Base-by-base conservation (phyloP, 2,329 filamentous ascomycete genomes). In the Fusarium albosuccineum region DNA sequence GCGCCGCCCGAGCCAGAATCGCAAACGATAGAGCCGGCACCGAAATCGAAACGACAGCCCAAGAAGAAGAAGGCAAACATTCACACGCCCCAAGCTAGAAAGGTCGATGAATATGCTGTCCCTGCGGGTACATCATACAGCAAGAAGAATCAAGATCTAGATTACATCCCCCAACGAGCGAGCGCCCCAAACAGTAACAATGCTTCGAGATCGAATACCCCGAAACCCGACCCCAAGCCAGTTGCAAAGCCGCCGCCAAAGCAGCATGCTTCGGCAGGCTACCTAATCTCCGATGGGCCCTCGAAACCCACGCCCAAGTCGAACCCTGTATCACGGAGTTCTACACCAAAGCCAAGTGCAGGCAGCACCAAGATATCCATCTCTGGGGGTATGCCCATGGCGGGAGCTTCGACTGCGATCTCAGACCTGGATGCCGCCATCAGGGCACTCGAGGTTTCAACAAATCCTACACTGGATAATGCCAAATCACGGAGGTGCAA, bases 361-460 rank as follows among this genome's bases (percentile, higher is more conserved):
- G 78, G 80, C 5, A 85, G 84, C 41, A 86, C 90, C 36, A 94
- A 94, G 77, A 79, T 93, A 57, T 88, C 87, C 66, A 89, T 96
- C 57, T 84, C 91, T 1, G 93, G 93, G 41, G 93, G 93, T 11
- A 90, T 87, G 9, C 89, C 92, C 2, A 96, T 96, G 92, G 90
- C 93, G 57, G 92, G 93, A 14, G 88, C 91, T 37, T 93, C 92
- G 0, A 91, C 90, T 2, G 89, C 90, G 1, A 82, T 96, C 16
- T 87, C 87, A 14, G 89, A 91, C 72, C 80, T 92, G 2, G 89
- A 92, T 69, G 90, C 93, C 1, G 94, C 95, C 5, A 98, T 99
- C 69, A 90, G 94, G 26, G 86, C 91, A 3, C 87, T 99, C 7
- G 96, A 99, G 76, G 87, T 97, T n/a, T 92, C 92, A 53, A 97